Evolutionary conservation across 768 basidiomycete genomes (phyloP).

Genomic region (Boletus patriciae): DNA sequence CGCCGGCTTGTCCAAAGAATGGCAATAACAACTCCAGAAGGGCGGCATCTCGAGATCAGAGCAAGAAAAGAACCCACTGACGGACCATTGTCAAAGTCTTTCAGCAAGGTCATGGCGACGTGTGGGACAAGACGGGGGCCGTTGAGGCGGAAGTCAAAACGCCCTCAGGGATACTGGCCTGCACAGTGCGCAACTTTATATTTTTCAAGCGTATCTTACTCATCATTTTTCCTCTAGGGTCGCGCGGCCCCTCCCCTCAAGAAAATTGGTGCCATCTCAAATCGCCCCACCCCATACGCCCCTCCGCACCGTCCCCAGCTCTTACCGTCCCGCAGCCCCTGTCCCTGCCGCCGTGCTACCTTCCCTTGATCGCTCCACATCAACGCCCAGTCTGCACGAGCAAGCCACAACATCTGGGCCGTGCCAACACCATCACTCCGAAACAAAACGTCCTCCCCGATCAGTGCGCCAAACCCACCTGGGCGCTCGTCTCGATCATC

Average conservation of each 20-base stretch:
- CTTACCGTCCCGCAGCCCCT: slow-evolving; percentile 52
- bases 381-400: slow-evolving; percentile 64
- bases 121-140: slow-evolving; percentile 83
- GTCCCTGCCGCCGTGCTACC: slow-evolving; percentile 64
- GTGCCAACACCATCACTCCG: slow-evolving; percentile 72
- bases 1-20: slow-evolving; percentile 96
- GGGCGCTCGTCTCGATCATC: slow-evolving; percentile 61
- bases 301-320: slow-evolving; percentile 37
- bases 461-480: slow-evolving; percentile 36
- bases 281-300: slow-evolving; percentile 28
- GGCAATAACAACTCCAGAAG: slow-evolving; percentile 96
- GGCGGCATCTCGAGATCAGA: slow-evolving; percentile 91
- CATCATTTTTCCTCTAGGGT: slow-evolving; percentile 31
- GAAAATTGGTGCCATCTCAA: slow-evolving; percentile 34
- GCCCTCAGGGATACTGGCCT: slow-evolving; percentile 56
- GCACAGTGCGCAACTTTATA: slow-evolving; percentile 44
- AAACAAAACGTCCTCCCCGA: slow-evolving; percentile 56
- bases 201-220: neutral
- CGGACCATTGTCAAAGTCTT: slow-evolving; percentile 99
- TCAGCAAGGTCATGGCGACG: slow-evolving; percentile 80
- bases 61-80: slow-evolving; percentile 97
- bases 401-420: slow-evolving; percentile 49
- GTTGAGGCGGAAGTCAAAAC: slow-evolving; percentile 40
- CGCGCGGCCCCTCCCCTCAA: slow-evolving; percentile 43
- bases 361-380: slow-evolving; percentile 82